Evolutionary conservation across 768 basidiomycete genomes (phyloP), one percentile per base, ranked within the genome.

Genomic region (Lactarius deliciosus): DNA sequence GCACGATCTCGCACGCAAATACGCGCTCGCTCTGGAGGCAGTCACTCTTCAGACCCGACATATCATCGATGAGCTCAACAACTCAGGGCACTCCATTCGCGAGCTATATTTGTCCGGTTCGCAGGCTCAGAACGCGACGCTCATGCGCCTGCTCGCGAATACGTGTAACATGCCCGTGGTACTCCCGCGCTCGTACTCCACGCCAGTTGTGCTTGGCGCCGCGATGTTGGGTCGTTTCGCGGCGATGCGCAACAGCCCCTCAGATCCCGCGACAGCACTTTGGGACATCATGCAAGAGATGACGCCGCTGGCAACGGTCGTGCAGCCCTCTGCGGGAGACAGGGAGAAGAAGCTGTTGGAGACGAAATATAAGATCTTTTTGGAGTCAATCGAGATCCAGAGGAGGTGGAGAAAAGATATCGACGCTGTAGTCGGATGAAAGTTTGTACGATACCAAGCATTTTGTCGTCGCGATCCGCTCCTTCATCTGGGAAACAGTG

Each of bases 221-320:
- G 95, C 96, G 8, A 96, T 99, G 90, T 83, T 99, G 18, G 97
- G 90, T 16, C 82, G 92, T 62, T 90, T 92, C 73, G 96, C 96
- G 2, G 85, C 84, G 30, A 89, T 91, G 70, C 72, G 76, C 56
- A 73, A 79, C 61, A 79, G 59, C 71, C 79, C 71, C 67, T 76
- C 79, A 55, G 80, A 81, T 61, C 83, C 87, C 68, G 86, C 86
- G 28, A 83, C 88, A 68, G 77, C 81, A 68, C 79, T 98, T 70
- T 99, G 97, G 96, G 81, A 86, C 56, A 91, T 96, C 72, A 98
- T 98, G 96, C 94, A 88, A 64, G 89, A 94, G 71, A 98, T 99
- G 97, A 96, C 95, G 8, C 90, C 92, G 40, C 79, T 87, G 1
- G 96, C 91, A 5, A 86, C 83, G 18, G 79, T 89, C 54, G 81